These are phyloP conservation scores for Diatrype stigma DNA, from an alignment of 2,329 filamentous ascomycete species.

Conservation along the genomic window DNA sequence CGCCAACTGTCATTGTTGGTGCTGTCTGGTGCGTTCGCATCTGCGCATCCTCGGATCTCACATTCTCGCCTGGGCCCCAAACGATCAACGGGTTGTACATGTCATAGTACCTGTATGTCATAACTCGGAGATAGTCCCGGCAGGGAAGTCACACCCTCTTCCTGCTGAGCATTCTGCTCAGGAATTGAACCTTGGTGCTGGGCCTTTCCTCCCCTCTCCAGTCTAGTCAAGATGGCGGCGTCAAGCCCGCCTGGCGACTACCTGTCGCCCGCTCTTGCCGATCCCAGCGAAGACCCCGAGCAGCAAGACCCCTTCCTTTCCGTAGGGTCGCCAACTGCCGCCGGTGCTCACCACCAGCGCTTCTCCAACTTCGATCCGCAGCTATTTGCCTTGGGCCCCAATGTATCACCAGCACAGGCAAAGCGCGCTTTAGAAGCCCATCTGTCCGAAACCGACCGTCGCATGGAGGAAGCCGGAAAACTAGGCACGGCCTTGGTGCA, in stretches of 20 bases:
- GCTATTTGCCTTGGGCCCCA: constrained; percentile 72
- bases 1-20: no score
- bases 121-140: not conserved
- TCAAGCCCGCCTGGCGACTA: constrained; percentile 39
- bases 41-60: not conserved
- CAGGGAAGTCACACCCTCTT: not conserved
- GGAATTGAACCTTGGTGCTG: no score
- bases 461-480: constrained; percentile 86
- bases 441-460: constrained; percentile 84
- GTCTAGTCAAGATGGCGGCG: constrained; percentile 35
- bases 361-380: constrained; percentile 82
- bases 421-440: constrained; percentile 88
- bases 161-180: not conserved
- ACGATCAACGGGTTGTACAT: not conserved
- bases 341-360: constrained; percentile 52
- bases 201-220: constrained; percentile 5
- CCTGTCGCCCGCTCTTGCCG: constrained; percentile 28
- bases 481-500: constrained; percentile 78
- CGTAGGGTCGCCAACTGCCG: constrained; percentile 33
- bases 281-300: constrained; percentile 10
- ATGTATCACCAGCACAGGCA: constrained; percentile 76
- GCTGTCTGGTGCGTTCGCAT: no score
- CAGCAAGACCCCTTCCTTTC: constrained; percentile 56
- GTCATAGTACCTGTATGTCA: not conserved
- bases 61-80: not conserved